phyloP scores from a whole-genome alignment of 202 grass and related monocot genomes.

The Saccharum hybrid region DNA sequence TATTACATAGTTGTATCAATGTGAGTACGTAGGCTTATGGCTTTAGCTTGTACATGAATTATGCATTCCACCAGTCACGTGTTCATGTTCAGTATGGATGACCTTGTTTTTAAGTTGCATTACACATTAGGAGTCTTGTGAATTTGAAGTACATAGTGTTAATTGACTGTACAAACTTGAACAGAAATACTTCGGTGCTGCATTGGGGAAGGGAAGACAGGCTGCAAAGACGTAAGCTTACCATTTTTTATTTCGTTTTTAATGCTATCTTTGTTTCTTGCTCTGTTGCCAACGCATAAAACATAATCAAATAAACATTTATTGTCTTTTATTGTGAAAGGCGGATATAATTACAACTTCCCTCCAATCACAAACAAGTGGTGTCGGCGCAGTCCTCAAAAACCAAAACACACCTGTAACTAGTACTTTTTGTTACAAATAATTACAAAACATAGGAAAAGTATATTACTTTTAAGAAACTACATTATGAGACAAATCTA shows the following conservation, averaged over 20 bases:
- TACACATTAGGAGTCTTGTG: slow-evolving; percentile 4
- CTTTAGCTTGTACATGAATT: slow-evolving; percentile 24
- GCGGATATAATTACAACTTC: neutral
- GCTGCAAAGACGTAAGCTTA: slow-evolving; percentile 73
- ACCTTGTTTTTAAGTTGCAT: slow-evolving; percentile 34
- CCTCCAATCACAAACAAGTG: neutral
- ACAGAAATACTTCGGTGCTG: slow-evolving; percentile 71
- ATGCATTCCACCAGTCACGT: neutral
- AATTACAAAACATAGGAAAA: neutral
- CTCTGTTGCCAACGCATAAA: neutral
- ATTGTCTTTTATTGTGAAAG: neutral
- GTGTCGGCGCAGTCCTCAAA: neutral
- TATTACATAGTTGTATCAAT: neutral
- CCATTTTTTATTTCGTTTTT: neutral
- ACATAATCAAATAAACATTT: neutral
- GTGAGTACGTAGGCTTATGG: neutral
- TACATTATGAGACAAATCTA: neutral
- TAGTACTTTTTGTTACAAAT: neutral
- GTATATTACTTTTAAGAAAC: neutral
- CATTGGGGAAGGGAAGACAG: slow-evolving; percentile 63
- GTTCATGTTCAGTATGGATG: neutral
- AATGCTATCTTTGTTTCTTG: neutral
- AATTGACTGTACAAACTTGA: slow-evolving; percentile 18
- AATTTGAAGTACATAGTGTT: neutral
- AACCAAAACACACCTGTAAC: neutral